Base-by-base conservation (phyloP, 176 grass and related monocot genomes). In the Eleusine indica region DNA sequence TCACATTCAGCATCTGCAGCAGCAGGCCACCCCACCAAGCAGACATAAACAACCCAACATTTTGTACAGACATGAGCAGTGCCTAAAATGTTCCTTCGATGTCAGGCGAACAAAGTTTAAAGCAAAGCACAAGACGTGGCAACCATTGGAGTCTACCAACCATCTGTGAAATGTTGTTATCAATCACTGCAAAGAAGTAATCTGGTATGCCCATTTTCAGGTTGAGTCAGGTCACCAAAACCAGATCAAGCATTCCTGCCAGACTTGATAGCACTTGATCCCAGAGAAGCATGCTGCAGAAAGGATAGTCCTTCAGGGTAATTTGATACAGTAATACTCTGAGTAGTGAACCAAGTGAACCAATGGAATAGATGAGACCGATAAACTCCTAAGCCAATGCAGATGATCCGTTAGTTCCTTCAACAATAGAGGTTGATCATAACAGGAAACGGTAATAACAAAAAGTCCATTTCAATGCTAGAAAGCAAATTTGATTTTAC, bases 11-110 rank as follows among this genome's bases (percentile, higher is more conserved):
- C 76, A 90, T 75, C 21, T 91, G 91, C 72, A 98, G 89, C 35
- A 98, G 73, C 38, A 93, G 79, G 60, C 96, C 92, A 82, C 96
- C 96, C 62, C 76, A 91, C 89, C 91, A 98, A 41, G 91, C 78
- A 10, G 96, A 95, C 74, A 80, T 91, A 58, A 98, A 88, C 48
- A 93, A 8, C 3, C 92, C 90, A 0, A 70, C 87, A 64, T 95
- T 92, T 81, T 98, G 92, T 63, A 98, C 86, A 0, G 96, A 93
- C 96, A 98, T 98, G 74, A 98, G 78, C 6, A 98, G 58, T 0
- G 96, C 91, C 16, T 91, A 98, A 48, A 98, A 98, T 11, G 96
- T 95, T 30, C 96, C 96, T 83, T 98, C 93, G 0, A 93, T 89
- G 66, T 91, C 91, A 25, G 25, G 25, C 25, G 25, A 25, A 25